Percentiles rank a stretch among this genome's conserved stretches.
Conservation (phyloP, 805 yeast genomes). For the Saturnispora besseyi region DNA sequence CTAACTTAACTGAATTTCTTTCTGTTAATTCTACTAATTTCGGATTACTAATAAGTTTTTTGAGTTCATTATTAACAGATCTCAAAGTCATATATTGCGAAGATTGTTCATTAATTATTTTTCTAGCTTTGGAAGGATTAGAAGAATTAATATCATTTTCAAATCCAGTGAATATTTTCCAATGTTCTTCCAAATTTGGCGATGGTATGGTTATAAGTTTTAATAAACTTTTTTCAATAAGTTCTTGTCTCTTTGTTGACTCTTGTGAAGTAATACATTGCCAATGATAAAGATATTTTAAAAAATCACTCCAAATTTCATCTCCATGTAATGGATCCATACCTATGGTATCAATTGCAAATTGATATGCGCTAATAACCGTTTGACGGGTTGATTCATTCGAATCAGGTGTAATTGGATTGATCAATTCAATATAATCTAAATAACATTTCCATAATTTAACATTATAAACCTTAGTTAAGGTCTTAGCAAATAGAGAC, state of each 20-base stretch:
- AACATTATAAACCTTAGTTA: slow-evolving; percentile 54
- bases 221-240: slow-evolving; percentile 64
- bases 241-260: slow-evolving; percentile 69
- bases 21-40: slow-evolving; percentile 13
- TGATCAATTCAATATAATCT: slow-evolving; percentile 62
- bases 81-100: slow-evolving; percentile 83
- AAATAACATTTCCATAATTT: slow-evolving; percentile 72
- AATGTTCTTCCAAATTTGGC: slow-evolving; percentile 60
- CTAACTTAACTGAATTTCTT: slow-evolving; percentile 17
- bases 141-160: slow-evolving; percentile 50
- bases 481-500: slow-evolving; percentile 51
- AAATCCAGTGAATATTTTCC: slow-evolving; percentile 77
- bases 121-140: slow-evolving; percentile 56
- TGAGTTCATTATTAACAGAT: slow-evolving; percentile 64
- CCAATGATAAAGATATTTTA: slow-evolving; percentile 73
- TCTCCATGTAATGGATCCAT: slow-evolving; percentile 59
- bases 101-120: slow-evolving; percentile 73
- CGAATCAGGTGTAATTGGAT: slow-evolving; percentile 58
- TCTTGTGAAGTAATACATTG: slow-evolving; percentile 77
- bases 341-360: slow-evolving; percentile 73
- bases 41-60: slow-evolving; percentile 35
- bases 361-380: slow-evolving; percentile 74
- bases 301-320: slow-evolving; percentile 70
- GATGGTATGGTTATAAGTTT: slow-evolving; percentile 70
- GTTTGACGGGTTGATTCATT: slow-evolving; percentile 71